Percentiles rank a stretch among this genome's conserved stretches.
Conservation (phyloP, 139 green algal genomes). For the Chlorella sorokiniana region DNA sequence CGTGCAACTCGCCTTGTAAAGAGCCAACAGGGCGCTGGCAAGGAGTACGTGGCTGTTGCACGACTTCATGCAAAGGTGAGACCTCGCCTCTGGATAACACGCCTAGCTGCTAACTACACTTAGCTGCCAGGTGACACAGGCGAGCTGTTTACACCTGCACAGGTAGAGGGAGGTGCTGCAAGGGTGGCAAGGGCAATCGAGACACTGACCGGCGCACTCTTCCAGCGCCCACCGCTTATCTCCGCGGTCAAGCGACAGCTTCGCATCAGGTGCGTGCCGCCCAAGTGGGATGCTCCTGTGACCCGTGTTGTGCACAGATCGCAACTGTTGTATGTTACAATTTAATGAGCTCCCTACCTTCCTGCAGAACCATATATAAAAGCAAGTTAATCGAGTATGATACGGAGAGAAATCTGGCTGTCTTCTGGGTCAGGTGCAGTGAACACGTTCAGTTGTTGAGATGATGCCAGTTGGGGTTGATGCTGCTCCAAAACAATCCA, state of each 20-base stretch:
- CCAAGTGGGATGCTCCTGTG: no score
- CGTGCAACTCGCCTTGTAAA: slow-evolving; percentile 98
- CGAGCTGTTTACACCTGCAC: not conserved
- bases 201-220: slow-evolving; percentile 78
- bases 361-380: slow-evolving; percentile 91
- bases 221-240: slow-evolving; percentile 97
- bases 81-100: not conserved
- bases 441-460: no score
- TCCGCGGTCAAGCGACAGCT: slow-evolving; percentile 99
- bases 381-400: slow-evolving; percentile 96
- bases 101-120: not conserved
- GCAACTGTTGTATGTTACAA: not conserved
- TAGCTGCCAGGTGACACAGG: not conserved
- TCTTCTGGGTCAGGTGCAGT: slow-evolving; percentile 94
- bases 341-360: not conserved
- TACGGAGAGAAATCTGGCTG: slow-evolving; percentile 88
- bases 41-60: slow-evolving; percentile 97
- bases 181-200: slow-evolving; percentile 75
- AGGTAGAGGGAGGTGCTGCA: slow-evolving; percentile 66
- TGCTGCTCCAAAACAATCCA: no score
- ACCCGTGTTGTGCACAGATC: not conserved
- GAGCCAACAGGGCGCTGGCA: slow-evolving; percentile 96
- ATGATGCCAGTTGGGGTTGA: no score
- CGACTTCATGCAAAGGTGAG: slow-evolving; percentile 71
- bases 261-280: slow-evolving; percentile 76